Evolutionary conservation across 192 early-diverging fungal species (phyloP).

Genomic region (Borealophlyctis nickersoniae): DNA sequence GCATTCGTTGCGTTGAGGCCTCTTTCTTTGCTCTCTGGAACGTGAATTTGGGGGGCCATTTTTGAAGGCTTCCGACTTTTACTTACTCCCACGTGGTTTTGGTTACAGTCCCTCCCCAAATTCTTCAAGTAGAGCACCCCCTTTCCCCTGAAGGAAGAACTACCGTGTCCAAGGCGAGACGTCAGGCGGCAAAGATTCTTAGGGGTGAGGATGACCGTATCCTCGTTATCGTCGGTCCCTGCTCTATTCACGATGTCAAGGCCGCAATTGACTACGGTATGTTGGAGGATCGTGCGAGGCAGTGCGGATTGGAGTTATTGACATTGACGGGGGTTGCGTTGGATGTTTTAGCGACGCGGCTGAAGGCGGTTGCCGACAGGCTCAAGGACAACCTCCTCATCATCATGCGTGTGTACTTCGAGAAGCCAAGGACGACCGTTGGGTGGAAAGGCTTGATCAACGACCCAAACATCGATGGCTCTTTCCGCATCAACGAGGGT

Average conservation of each 20-base stretch:
- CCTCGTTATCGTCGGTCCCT: constrained; percentile 94
- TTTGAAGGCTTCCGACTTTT: constrained; percentile 5
- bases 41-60: too few species aligned
- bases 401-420: constrained; percentile 96
- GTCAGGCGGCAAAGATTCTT: constrained; percentile 61
- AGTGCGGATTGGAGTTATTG: not conserved
- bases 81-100: constrained; percentile 1
- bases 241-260: constrained; percentile 90
- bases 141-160: constrained; percentile 27
- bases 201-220: constrained; percentile 78
- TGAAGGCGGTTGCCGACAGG: constrained; percentile 35
- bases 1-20: not conserved
- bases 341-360: constrained; percentile 10
- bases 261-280: constrained; percentile 78
- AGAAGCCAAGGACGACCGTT: constrained; percentile 84
- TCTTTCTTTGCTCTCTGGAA: too few species aligned
- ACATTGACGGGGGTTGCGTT: not conserved
- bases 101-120: constrained; percentile 70
- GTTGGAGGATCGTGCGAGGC: not conserved
- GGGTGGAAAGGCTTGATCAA: constrained; percentile 94
- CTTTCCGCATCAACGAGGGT: constrained; percentile 94
- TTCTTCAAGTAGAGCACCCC: constrained; percentile 81
- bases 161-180: constrained; percentile 8
- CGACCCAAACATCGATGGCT: constrained; percentile 54
- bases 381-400: constrained; percentile 61